Conservation (phyloP, 768 basidiomycete species). For the Naganishia friedmannii region DNA sequence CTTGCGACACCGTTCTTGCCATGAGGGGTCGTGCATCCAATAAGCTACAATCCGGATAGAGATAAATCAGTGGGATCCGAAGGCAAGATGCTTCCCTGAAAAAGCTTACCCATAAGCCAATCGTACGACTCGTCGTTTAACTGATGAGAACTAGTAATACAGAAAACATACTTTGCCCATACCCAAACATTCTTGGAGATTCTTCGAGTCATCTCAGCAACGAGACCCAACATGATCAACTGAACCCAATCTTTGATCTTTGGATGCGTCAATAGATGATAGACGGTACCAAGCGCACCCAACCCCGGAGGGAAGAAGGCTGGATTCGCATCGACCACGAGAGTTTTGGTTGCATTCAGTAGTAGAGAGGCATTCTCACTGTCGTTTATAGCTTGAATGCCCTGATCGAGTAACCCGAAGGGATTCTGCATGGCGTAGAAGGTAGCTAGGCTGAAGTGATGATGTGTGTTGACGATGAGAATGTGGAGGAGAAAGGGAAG, state of each 20-base stretch:
- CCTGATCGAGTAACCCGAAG: not conserved
- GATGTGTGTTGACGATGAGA: not conserved
- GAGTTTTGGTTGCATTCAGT: not conserved
- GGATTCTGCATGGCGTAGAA: not conserved
- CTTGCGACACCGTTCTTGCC: slow-evolving; percentile 15
- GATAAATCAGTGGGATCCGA: not conserved
- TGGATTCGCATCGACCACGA: not conserved
- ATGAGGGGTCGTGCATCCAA: slow-evolving; percentile 15
- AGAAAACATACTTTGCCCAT: slow-evolving; percentile 6
- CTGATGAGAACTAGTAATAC: slow-evolving; percentile 15
- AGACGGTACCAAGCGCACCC: not conserved
- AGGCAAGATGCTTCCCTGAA: not conserved
- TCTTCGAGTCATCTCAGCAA: slow-evolving; percentile 27
- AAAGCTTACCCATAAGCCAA: slow-evolving; percentile 28
- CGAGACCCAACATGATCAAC: slow-evolving; percentile 28
- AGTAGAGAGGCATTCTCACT: not conserved
- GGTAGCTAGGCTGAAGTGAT: not conserved
- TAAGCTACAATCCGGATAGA: not conserved
- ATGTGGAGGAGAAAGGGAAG: not conserved
- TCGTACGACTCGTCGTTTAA: slow-evolving; percentile 25
- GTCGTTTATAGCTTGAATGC: not conserved
- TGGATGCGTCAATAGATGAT: slow-evolving; percentile 12
- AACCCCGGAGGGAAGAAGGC: slow-evolving; percentile 14
- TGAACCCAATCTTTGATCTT: slow-evolving; percentile 28
- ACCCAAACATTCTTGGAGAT: not conserved